Base-by-base conservation (phyloP, 306 rosid genomes). In the Corylus avellana region DNA sequence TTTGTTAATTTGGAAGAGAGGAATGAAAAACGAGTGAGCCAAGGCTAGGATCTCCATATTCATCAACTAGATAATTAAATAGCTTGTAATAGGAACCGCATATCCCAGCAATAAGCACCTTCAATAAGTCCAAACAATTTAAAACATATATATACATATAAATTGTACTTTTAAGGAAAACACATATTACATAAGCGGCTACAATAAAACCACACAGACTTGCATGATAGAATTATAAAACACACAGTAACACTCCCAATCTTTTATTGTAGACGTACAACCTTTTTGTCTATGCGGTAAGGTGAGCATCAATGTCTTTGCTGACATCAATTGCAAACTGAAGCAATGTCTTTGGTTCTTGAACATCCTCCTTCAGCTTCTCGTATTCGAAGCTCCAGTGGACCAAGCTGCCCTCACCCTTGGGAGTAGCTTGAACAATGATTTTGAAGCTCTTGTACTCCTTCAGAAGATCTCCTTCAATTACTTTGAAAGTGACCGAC, bases 381-480 rank as follows among this genome's bases (percentile, higher is more conserved):
- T 87, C 86, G 39, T 84, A 87, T 49, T 87, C 90, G 55, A 87
- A 0, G 4, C 67, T 69, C 76, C 86, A 81, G 7, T 77, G 84
- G 12, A 76, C 80, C 18, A 55, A 48, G 29, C 88, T 61, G 9
- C 86, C 83, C 39, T 79, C 50, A 1, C 46, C 81, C 57, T 79
- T 73, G 12, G 88, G 72, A 54, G 48, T 76, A 11, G 17, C 56
- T 17, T 77, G 76, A 12, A 78, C 1, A 4, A 37, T 59, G 58
- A 49, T 0, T 32, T 37, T 42, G 50, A 84, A 74, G 70, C 69
- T 66, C 72, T 79, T 75, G 80, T 64, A 79, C 12, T 76, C 61
- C 67, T 84, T 63, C 59, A 82, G 5, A 4, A 79, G 55, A 25
- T 82, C 84, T 49, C 82, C 86, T 74, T 83, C 86, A 35, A 81